Base-by-base conservation (phyloP, 2,329 filamentous ascomycete species). In the Huntiella decipiens region DNA sequence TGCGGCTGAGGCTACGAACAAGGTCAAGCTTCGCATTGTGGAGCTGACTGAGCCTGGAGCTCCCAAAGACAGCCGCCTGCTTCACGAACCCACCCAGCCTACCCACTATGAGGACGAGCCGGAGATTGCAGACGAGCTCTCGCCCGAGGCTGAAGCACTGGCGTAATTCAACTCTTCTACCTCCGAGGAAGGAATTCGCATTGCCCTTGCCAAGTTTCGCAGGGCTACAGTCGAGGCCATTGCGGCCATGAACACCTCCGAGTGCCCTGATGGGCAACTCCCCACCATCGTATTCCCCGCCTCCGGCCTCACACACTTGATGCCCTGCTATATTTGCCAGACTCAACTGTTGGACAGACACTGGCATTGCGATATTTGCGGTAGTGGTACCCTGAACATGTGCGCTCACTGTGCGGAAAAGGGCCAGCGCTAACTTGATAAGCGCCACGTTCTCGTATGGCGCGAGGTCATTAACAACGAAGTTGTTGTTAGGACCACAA, bases 1-100 rank as follows among this genome's bases (percentile, higher is more conserved):
- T 56, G 91, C 91, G 53, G 91, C 91, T 52, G 98, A 95, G 68
- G 91, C 91, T 34, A 98, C 98, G 71, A 77, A 87, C 53, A 98
- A 96, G 77, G 78, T 98, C 55, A 87, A 91, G 63, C 74, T 98
- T 50, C 83, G 77, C 53, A 79, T 82, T 34, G 79, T 74, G 12
- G 37, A 28, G n/a, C 7, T 42, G 4, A 12, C 13, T 4, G 7
- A 28, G 22, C 22, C 22, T 10, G 1, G 2, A 28, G 6, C 7
- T 10, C 7, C 22, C 6, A 28, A 28, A 7, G 3, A 7, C 6
- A 28, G 22, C 6, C 6, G 2, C 1, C 22, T 10, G 1, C 22
- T 28, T 10, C 0, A 6, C 2, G 22, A 8, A 5, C 2, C 22
- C 8, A 28, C 22, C 0, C 7, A 28, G 22, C 22, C 22, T 10